Evolutionary conservation across 768 basidiomycete species (phyloP).

Genomic region (Dioszegia crocea): DNA sequence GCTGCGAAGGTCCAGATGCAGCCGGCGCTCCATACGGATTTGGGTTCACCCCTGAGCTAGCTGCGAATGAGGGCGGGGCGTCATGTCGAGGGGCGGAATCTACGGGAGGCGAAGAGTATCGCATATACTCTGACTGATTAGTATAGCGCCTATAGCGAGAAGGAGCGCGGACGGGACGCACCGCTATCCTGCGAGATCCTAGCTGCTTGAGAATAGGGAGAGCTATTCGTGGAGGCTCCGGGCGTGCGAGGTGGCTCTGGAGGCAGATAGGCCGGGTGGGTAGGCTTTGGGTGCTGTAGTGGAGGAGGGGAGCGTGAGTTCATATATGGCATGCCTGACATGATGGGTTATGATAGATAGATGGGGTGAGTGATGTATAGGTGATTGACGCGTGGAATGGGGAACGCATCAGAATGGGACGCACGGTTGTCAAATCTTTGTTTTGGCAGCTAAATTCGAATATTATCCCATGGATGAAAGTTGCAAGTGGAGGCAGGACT

Average conservation of each 20-base stretch:
- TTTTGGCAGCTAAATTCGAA: not conserved
- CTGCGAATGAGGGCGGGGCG: constrained; percentile 3
- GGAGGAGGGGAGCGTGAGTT: constrained; percentile 48
- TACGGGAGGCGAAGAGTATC: constrained; percentile 44
- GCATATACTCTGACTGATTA: constrained; percentile 21
- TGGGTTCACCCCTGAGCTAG: constrained; percentile 18
- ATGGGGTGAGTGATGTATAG: not conserved
- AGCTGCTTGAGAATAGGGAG: constrained; percentile 44
- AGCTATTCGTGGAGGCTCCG: constrained; percentile 36
- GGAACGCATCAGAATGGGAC: not conserved
- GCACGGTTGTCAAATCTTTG: not conserved
- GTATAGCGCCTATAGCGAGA: not conserved
- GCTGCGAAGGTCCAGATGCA: constrained; percentile 5
- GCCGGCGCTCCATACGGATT: constrained; percentile 22
- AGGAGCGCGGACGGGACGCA: no score
- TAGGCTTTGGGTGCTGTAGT: constrained; percentile 48
- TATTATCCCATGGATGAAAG: not conserved
- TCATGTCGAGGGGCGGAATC: constrained; percentile 9
- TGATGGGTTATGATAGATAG: no score
- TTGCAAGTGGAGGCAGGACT: not conserved
- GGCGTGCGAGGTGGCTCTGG: constrained; percentile 47
- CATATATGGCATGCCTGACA: constrained; percentile 38
- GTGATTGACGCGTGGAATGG: not conserved
- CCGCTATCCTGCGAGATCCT: constrained; percentile 43
- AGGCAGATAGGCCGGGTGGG: constrained; percentile 48